Evolutionary conservation across 306 rosid genomes (phyloP).

Genomic region (Begonia loranthoides): DNA sequence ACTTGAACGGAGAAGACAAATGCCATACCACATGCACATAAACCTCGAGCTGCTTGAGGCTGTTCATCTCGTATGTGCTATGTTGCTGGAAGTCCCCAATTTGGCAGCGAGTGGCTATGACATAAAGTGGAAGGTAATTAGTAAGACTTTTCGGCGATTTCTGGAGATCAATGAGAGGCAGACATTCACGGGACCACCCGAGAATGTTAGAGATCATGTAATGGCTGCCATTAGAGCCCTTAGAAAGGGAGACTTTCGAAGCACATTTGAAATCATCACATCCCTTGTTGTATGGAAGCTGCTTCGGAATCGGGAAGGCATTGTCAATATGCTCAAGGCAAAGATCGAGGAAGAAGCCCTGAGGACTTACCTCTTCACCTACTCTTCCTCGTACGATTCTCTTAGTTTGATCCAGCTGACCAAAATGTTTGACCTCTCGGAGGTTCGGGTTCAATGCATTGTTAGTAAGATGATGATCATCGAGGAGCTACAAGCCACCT

Average conservation of each 20-base stretch:
- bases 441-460: constrained; percentile 44
- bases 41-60: constrained; percentile 91
- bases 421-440: constrained; percentile 60
- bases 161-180: constrained; percentile 78
- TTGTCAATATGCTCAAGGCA: constrained; percentile 63
- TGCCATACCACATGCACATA: constrained; percentile 99
- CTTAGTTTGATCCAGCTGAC: constrained; percentile 61
- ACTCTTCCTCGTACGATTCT: constrained; percentile 65
- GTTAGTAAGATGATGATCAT: constrained; percentile 90
- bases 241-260: constrained; percentile 57
- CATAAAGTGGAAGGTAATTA: constrained; percentile 61
- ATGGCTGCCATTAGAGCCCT: constrained; percentile 91
- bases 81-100: constrained; percentile 95
- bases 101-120: constrained; percentile 79
- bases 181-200: constrained; percentile 88
- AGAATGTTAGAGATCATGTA: constrained; percentile 82
- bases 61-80: constrained; percentile 83
- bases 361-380: constrained; percentile 83
- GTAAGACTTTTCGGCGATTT: constrained; percentile 65
- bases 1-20: constrained; percentile 89
- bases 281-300: constrained; percentile 91
- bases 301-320: constrained; percentile 39
- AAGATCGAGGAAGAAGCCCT: constrained; percentile 90
- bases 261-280: constrained; percentile 46
- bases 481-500: constrained; percentile 70